Evolutionary conservation across 2,329 filamentous ascomycete genomes (phyloP), one percentile per base, ranked within the genome.

Genomic region (Incumbomyces lentus): DNA sequence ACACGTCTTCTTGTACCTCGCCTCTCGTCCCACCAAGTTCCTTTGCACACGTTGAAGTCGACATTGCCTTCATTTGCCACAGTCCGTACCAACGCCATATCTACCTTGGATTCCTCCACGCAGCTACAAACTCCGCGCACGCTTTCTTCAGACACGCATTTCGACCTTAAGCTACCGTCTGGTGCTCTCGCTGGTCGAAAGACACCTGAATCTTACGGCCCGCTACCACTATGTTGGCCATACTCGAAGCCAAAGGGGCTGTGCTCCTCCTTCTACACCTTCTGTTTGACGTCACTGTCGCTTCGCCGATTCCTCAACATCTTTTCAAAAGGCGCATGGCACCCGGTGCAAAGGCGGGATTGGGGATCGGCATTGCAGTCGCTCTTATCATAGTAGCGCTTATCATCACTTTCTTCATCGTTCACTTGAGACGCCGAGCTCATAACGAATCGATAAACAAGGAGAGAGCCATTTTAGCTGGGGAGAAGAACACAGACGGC

Each of bases 401-500:
- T 29, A 45, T 57, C 19, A 35, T 54, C 16, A 44, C 42, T 19
- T 55, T 57, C 35, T 52, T 57, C 41, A 37, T 52, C 42, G 47
- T 57, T 31, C 55, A 57, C 49, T 35, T 55, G 42, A 52, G 55
- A 29, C 53, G 55, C 17, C 40, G 44, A 29, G 40, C 39, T 34
- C 55, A 55, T 42, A 49, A 54, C 35, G 38, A 41, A n/a, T 17
- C 41, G 11, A 45, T 57, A 44, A 57, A 57, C 39, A 40, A 45
- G 18, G 52, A 55, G 49, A 48, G 53, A n/a, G 52, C 53, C 22
- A 52, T 55, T 29, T 47, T 55, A 31, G 49, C 55, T 5, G 53
- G 53, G 40, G 55, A 57, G 46, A 57, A 57, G 50, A 57, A 57
- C 34, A 11, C 42, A 35, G 55, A 57, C 33, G 55, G 55, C 26